phyloP scores from a whole-genome alignment of 495 filamentous ascomycete genomes.

The Saxophila tyrrhenica region DNA sequence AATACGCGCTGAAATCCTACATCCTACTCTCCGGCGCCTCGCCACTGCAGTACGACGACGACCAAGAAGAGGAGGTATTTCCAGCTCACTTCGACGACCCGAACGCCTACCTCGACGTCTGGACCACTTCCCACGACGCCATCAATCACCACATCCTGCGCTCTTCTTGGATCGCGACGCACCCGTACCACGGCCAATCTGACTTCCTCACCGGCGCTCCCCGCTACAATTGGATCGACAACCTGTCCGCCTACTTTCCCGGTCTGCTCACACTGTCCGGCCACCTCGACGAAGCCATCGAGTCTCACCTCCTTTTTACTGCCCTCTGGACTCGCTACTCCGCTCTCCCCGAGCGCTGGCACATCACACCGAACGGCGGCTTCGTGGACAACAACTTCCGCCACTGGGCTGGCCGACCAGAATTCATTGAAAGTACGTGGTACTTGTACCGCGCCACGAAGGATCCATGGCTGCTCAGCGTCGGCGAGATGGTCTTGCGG shows the following conservation, averaged over 20 bases:
- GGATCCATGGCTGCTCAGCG: constrained; percentile 92
- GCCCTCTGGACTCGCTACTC: constrained; percentile 91
- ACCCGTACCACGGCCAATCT: constrained; percentile 85
- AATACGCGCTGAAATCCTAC: constrained; percentile 91
- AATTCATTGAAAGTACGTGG: constrained; percentile 93
- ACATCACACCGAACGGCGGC: constrained; percentile 58
- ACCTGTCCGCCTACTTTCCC: constrained; percentile 86
- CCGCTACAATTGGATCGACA: constrained; percentile 87
- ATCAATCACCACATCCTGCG: constrained; percentile 77
- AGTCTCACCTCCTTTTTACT: constrained; percentile 77
- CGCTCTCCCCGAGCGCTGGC: constrained; percentile 84
- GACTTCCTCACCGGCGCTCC: constrained; percentile 75
- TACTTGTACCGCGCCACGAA: constrained; percentile 85
- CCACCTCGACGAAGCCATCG: constrained; percentile 78
- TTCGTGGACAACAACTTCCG: constrained; percentile 74
- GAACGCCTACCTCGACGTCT: constrained; percentile 67
- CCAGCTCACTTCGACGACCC: constrained; percentile 26
- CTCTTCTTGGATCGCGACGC: constrained; percentile 48
- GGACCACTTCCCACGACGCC: constrained; percentile 72
- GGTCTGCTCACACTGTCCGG: constrained; percentile 80
- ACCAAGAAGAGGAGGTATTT: too few relatives aligned
- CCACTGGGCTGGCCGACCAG: constrained; percentile 91
- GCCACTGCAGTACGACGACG: constrained; percentile 26
- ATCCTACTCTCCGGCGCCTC: constrained; percentile 56
- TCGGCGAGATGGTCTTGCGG: constrained; percentile 86